Evolutionary conservation across 1,284 basidiomycete species (phyloP).

Genomic region (Ustilago nuda): DNA sequence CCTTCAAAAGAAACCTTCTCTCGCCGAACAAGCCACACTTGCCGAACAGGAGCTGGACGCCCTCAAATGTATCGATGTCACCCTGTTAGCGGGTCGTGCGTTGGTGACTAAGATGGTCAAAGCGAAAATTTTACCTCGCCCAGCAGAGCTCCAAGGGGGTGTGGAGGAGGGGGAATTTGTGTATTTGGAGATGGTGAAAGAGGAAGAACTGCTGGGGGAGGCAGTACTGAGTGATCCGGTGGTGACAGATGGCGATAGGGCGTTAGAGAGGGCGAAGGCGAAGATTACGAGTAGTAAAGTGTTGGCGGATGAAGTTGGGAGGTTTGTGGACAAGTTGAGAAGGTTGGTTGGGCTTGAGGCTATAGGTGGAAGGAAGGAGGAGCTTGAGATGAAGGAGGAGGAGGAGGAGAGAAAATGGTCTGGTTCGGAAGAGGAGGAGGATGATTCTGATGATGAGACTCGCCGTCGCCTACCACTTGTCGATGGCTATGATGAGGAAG

Average conservation of each 20-base stretch:
- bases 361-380: constrained; percentile 4
- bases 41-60: constrained; percentile 77
- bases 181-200: constrained; percentile 32
- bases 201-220: constrained; percentile 61
- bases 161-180: constrained; percentile 6
- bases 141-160: constrained; percentile 4
- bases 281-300: constrained; percentile 81
- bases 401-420: constrained; percentile 38
- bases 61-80: constrained; percentile 74
- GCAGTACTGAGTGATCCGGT: constrained; percentile 37
- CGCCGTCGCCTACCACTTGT: constrained; percentile 3
- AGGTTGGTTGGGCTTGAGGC: constrained; percentile 33
- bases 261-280: constrained; percentile 77
- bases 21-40: constrained; percentile 57
- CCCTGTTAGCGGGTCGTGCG: constrained; percentile 42
- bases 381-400: constrained; percentile 37
- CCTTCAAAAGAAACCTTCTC: constrained; percentile 70
- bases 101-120: constrained; percentile 61
- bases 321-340: constrained; percentile 72
- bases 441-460: constrained; percentile 23
- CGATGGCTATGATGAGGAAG: constrained; percentile 29
- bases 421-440: constrained; percentile 57
- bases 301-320: constrained; percentile 76
- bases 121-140: constrained; percentile 47
- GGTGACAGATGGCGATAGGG: constrained; percentile 50